Evolutionary conservation across 805 yeast species (phyloP), one percentile per base, ranked within the genome.

Genomic region (Sugiyamaella valdiviana): DNA sequence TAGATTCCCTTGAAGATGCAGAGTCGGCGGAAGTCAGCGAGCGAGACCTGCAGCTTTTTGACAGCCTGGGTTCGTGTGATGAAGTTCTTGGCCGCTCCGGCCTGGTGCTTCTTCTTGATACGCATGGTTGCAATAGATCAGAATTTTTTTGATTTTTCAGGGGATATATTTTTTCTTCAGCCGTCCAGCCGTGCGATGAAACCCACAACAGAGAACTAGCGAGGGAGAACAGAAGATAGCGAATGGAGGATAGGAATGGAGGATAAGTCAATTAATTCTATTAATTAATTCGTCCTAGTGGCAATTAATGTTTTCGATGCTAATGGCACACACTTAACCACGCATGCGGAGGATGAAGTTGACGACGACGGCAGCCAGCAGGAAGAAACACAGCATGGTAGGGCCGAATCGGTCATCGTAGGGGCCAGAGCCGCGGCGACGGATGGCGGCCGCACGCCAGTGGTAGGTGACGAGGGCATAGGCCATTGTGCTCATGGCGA

Each of bases 401-500:
- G 99, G 99, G 40, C 99, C 99, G 58, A 93, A 83, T 65, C 99
- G 80, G 69, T 93, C 99, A 64, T 93, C 99, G 65, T 93, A 93
- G n/a, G 99, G 99, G 42, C 99, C 99, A 12, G 95, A 81, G 38
- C 99, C 99, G 69, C 98, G 83, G 70, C 91, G 78, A 69, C 99
- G 83, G 58, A 93, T 93, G 51, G 99, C 99, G 64, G 90, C 88
- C 1, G 99, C 99, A 74, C 99, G 86, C 99, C 99, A 95, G 69
- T 93, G 99, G 68, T 93, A 93, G 10, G 98, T 93, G 42, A 88
- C 77, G 53, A 93, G 76, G 1, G 99, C 99, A 62, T 93, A 93
- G 2, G 83, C 77, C 99, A 93, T 93, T 20, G 99, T 91, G 55
- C 86, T 88, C 97, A 93, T 91, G 54, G 99, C 95, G 48, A 93